Evolutionary conservation across 371 early-diverging fungal genomes (phyloP).

Genomic region (Mortierella sp.): DNA sequence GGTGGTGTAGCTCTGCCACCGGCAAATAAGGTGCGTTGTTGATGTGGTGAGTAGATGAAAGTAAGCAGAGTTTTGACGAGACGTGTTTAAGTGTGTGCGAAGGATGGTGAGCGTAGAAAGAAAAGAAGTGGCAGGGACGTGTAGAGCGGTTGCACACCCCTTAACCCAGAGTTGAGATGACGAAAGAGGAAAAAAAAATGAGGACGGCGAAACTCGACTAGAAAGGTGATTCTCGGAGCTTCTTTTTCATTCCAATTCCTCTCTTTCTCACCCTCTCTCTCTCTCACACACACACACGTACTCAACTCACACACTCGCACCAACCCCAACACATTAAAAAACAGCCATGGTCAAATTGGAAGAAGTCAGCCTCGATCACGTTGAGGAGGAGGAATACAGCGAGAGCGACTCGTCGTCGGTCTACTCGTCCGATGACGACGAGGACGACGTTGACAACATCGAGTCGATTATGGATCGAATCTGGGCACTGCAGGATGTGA

Average conservation of each 20-base stretch:
- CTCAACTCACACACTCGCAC: neutral
- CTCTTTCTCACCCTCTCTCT: constrained; percentile 2
- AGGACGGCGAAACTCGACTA: neutral
- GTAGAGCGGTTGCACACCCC: neutral
- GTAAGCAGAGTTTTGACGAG: no score
- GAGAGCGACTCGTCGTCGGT: constrained; percentile 52
- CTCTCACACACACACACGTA: neutral
- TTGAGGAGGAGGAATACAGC: constrained; percentile 52
- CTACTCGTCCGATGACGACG: constrained; percentile 57
- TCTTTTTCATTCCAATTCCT: neutral
- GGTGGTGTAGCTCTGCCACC: no score
- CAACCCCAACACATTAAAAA: neutral
- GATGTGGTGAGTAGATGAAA: no score
- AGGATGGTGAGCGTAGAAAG: neutral
- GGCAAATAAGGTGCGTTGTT: no score
- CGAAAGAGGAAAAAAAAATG: neutral
- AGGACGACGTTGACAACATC: constrained; percentile 58
- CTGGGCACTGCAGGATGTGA: constrained; percentile 81
- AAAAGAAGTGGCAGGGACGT: no score
- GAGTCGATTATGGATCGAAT: constrained; percentile 74
- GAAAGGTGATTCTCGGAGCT: constrained; percentile 11
- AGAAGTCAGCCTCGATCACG: constrained; percentile 53
- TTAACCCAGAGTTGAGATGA: neutral
- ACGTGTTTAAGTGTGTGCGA: neutral
- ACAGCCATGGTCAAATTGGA: constrained; percentile 54